phyloP scores from a whole-genome alignment of 352 stramenopile genomes.

The Peronospora destructor region DNA sequence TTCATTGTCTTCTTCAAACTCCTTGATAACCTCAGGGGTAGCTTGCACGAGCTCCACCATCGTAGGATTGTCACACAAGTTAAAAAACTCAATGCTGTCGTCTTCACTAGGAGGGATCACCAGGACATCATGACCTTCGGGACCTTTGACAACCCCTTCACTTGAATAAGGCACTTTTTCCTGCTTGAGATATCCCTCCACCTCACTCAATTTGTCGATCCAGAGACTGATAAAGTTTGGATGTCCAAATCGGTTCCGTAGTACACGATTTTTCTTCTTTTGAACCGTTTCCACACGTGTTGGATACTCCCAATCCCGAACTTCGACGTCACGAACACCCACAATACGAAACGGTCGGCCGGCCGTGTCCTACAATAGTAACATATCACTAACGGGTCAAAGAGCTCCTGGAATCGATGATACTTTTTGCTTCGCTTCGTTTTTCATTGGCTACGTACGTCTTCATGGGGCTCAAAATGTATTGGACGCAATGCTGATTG shows the following conservation, averaged over 20 bases:
- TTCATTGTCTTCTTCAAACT: constrained; percentile 52
- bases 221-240: constrained; percentile 84
- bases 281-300: constrained; percentile 57
- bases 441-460: constrained; percentile 28
- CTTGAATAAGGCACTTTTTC: constrained; percentile 52
- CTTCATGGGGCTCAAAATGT: constrained; percentile 62
- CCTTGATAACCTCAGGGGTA: constrained; percentile 65
- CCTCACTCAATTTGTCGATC: constrained; percentile 65
- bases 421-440: constrained; percentile 1
- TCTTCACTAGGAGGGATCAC: constrained; percentile 60
- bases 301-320: constrained; percentile 70
- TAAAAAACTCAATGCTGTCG: constrained; percentile 70
- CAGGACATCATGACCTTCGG: constrained; percentile 60
- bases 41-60: constrained; percentile 81
- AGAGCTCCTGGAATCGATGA: constrained; percentile 3
- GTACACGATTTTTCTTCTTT: constrained; percentile 47
- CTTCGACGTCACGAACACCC: constrained; percentile 71
- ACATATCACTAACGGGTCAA: constrained; percentile 2
- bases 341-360: constrained; percentile 69
- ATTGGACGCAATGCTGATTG: constrained; percentile 41
- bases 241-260: constrained; percentile 72
- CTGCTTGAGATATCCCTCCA: constrained; percentile 58
- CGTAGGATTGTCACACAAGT: constrained; percentile 73
- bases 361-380: constrained; percentile 25
- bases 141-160: constrained; percentile 51